Evolutionary conservation across 345 rosid species (phyloP).

Genomic region (Arabis hirsuta): DNA sequence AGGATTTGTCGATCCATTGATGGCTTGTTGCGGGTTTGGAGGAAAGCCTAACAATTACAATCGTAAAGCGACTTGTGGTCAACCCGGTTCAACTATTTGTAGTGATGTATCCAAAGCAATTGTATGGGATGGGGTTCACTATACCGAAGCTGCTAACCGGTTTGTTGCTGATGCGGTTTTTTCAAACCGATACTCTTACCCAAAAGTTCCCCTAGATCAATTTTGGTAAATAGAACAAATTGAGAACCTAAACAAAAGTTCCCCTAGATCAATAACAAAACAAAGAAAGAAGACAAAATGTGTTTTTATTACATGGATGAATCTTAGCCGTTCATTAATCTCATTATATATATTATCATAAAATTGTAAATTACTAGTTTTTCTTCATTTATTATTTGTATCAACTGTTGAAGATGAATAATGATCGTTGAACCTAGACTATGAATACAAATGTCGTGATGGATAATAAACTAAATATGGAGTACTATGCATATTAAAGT

Average conservation of each 20-base stretch:
- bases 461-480: background rate
- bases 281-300: background rate
- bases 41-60: slow-evolving; percentile 61
- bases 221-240: slow-evolving; percentile 47
- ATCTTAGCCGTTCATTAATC: background rate
- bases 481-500: background rate
- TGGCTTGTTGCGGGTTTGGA: slow-evolving; percentile 64
- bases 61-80: slow-evolving; percentile 49
- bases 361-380: background rate
- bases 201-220: slow-evolving; percentile 48
- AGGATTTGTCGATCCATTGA: slow-evolving; percentile 63
- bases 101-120: slow-evolving; percentile 44
- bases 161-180: slow-evolving; percentile 51
- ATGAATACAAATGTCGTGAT: background rate
- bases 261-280: background rate
- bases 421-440: slow-evolving; percentile 10
- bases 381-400: background rate
- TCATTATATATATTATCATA: too few species aligned
- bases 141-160: slow-evolving; percentile 69
- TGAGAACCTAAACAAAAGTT: background rate
- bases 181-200: slow-evolving; percentile 53
- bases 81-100: slow-evolving; percentile 52
- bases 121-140: slow-evolving; percentile 81
- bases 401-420: background rate
- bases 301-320: background rate